Conservation (phyloP, 2,329 filamentous ascomycete genomes). For the Stagonosporopsis cucurbitacearum region DNA sequence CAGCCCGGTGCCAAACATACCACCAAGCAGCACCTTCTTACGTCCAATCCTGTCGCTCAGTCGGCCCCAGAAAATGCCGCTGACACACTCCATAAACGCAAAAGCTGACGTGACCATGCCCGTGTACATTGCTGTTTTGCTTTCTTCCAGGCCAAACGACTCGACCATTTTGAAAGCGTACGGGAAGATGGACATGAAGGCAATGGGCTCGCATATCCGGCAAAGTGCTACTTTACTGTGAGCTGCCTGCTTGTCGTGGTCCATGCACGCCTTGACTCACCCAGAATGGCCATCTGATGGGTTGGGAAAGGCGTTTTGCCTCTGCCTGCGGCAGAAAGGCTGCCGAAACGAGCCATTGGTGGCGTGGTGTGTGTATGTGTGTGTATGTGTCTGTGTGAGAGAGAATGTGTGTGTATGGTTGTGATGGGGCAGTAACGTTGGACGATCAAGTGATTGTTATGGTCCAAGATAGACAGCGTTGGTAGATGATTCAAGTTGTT, state of each 20-base stretch:
- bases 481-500: conserved; percentile 14
- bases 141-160: conserved; percentile 82
- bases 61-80: conserved; percentile 90
- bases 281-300: conserved; percentile 63
- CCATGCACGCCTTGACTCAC: conserved; percentile 45
- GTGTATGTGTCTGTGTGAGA: too few species aligned
- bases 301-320: conserved; percentile 60
- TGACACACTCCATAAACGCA: conserved; percentile 92
- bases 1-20: conserved; percentile 87
- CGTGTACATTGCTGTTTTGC: conserved; percentile 86
- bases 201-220: conserved; percentile 97
- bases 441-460: conserved; percentile 13
- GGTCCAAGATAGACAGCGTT: conserved; percentile 14
- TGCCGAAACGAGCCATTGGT: conserved; percentile 42
- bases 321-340: conserved; percentile 35
- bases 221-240: conserved; percentile 71
- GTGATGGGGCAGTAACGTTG: too few species aligned
- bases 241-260: not conserved
- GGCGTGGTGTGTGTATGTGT: conserved; percentile 1
- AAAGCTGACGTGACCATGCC: conserved; percentile 97
- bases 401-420: too few species aligned
- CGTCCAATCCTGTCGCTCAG: conserved; percentile 90
- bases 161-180: conserved; percentile 98
- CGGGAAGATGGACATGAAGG: conserved; percentile 99
- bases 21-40: conserved; percentile 88